These are phyloP conservation scores for Thermomyces lanuginosus DNA, from an alignment of 2,329 filamentous ascomycete genomes.

Conservation along the genomic window DNA sequence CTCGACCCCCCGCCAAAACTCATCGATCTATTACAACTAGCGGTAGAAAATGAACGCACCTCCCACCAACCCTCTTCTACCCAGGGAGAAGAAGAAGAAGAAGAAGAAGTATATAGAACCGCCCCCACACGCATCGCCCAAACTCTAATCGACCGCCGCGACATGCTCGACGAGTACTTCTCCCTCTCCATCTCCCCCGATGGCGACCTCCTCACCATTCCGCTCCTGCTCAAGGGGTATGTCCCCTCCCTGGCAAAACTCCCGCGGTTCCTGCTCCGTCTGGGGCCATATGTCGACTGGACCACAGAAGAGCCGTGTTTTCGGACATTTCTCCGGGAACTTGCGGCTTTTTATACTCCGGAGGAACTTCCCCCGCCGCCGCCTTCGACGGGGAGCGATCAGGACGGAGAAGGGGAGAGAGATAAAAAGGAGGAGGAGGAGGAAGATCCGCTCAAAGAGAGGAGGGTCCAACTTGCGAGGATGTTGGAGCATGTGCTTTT, in stretches of 20 bases:
- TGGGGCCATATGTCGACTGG: constrained; percentile 86
- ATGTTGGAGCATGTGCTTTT: constrained; percentile 78
- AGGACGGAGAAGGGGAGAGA: constrained; percentile 5
- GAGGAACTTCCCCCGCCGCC: constrained; percentile 52
- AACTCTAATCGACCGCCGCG: constrained; percentile 57
- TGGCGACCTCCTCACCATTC: constrained; percentile 63
- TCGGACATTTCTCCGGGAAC: constrained; percentile 62
- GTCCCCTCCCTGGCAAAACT: constrained; percentile 72
- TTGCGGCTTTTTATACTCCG: constrained; percentile 81
- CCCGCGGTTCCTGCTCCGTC: constrained; percentile 67
- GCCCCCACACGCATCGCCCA: constrained; percentile 49
- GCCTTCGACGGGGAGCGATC: constrained; percentile 1
- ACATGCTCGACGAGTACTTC: constrained; percentile 91
- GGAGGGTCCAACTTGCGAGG: constrained; percentile 53
- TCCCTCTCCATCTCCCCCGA: constrained; percentile 62
- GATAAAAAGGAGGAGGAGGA: constrained; percentile 34
- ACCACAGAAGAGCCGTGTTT: constrained; percentile 72
- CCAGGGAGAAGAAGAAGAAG: constrained; percentile 19
- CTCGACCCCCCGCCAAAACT: constrained; percentile 64
- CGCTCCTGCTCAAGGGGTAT: constrained; percentile 77
- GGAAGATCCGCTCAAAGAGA: constrained; percentile 27
- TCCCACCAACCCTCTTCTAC: constrained; percentile 1
- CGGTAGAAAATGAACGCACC: constrained; percentile 50
- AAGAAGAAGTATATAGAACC: constrained; percentile 45
- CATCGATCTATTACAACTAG: constrained; percentile 53